phyloP scores from a whole-genome alignment of 1,284 basidiomycete species.

The Boletus semigastroideus region DNA sequence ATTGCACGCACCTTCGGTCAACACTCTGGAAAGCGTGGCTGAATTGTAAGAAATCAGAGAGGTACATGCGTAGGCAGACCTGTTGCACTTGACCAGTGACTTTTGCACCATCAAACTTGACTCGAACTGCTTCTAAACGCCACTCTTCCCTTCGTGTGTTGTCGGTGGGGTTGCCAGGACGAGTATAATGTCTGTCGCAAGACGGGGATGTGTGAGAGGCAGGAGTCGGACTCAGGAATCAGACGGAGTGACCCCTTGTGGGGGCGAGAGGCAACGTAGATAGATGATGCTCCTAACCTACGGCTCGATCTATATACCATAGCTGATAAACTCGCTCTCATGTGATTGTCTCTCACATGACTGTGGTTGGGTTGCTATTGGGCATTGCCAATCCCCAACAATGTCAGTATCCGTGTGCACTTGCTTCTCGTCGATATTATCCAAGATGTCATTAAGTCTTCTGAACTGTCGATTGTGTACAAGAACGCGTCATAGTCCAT shows the following conservation, averaged over 20 bases:
- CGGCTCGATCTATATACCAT: too few species aligned
- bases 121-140: background rate
- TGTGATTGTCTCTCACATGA: too few species aligned
- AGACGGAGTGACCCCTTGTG: too few species aligned
- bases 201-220: too few species aligned
- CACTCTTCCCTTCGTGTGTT: background rate
- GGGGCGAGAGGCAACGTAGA: too few species aligned
- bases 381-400: too few species aligned
- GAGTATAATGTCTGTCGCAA: conserved; percentile 12
- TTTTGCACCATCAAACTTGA: background rate
- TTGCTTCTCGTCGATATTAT: conserved; percentile 22
- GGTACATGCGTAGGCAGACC: conserved; percentile 7
- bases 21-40: conserved; percentile 14
- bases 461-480: conserved; percentile 19
- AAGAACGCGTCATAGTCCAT: conserved; percentile 29
- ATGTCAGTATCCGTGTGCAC: background rate
- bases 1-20: conserved; percentile 23
- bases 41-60: background rate
- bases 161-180: conserved; percentile 15
- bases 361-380: too few species aligned
- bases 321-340: too few species aligned
- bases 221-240: too few species aligned
- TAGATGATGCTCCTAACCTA: too few species aligned
- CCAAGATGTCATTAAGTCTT: conserved; percentile 21
- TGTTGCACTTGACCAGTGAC: conserved; percentile 18